Evolutionary conservation across 1,284 basidiomycete species (phyloP).

Genomic region (Boletus smithii): DNA sequence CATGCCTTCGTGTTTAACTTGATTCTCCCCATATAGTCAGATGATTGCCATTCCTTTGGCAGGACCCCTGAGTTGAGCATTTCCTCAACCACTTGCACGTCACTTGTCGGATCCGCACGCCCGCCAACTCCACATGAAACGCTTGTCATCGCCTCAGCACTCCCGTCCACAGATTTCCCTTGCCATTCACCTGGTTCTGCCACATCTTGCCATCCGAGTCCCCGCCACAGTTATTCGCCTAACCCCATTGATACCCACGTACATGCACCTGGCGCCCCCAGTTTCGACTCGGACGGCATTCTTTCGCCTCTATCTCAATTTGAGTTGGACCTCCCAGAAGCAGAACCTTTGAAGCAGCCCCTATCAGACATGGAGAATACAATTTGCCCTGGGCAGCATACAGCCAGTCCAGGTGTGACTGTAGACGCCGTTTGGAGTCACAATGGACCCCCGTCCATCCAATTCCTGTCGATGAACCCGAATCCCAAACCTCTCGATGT

Average conservation of each 20-base stretch:
- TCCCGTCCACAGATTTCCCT: not conserved
- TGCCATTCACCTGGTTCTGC: not conserved
- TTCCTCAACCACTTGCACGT: slow-evolving; percentile 7
- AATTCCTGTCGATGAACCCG: slow-evolving; percentile 2
- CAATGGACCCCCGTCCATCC: not conserved
- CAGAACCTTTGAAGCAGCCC: slow-evolving; percentile 20
- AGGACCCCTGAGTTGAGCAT: slow-evolving; percentile 16
- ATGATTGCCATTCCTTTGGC: slow-evolving; percentile 1
- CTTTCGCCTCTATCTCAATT: slow-evolving; percentile 24
- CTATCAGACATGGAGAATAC: slow-evolving; percentile 28
- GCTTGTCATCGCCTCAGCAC: not conserved
- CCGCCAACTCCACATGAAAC: not conserved
- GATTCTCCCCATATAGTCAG: slow-evolving; percentile 14
- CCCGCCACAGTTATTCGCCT: not conserved
- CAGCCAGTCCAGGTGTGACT: not conserved
- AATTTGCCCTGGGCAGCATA: slow-evolving; percentile 7
- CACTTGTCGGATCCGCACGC: slow-evolving; percentile 11
- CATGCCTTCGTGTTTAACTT: slow-evolving; percentile 1
- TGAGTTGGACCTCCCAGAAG: slow-evolving; percentile 22
- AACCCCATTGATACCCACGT: not conserved
- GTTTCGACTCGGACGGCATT: slow-evolving; percentile 6
- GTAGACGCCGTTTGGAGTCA: not conserved
- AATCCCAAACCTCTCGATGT: not conserved
- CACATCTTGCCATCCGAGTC: slow-evolving; percentile 4
- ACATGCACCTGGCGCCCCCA: not conserved